Evolutionary conservation across 352 stramenopile species (phyloP).

Genomic region (Pythium phragmitis): DNA sequence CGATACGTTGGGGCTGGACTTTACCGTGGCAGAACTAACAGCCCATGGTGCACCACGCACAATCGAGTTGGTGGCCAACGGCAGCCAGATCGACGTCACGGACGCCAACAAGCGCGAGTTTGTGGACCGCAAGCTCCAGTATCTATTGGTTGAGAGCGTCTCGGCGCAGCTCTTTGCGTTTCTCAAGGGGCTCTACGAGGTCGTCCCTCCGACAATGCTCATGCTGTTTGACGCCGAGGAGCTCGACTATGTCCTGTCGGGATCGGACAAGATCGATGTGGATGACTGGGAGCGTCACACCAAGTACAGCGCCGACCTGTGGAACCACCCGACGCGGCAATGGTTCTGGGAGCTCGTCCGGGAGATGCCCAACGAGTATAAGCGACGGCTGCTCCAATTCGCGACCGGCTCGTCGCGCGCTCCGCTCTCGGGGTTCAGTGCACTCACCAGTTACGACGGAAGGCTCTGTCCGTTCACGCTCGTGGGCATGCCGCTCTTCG

Average conservation of each 20-base stretch:
- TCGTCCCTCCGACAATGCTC: constrained; percentile 93
- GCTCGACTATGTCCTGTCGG: constrained; percentile 96
- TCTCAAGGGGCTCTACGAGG: constrained; percentile 94
- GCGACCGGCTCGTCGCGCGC: constrained; percentile 79
- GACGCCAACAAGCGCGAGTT: constrained; percentile 95
- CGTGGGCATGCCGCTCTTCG: constrained; percentile 38
- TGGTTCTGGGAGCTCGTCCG: constrained; percentile 98
- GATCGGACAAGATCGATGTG: constrained; percentile 94
- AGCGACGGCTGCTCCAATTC: constrained; percentile 73
- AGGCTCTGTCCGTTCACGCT: constrained; percentile 75
- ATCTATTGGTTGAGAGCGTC: constrained; percentile 58
- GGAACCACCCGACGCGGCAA: constrained; percentile 31
- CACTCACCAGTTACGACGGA: constrained; percentile 81
- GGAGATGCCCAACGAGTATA: constrained; percentile 80
- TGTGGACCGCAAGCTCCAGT: constrained; percentile 77
- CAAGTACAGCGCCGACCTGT: constrained; percentile 47
- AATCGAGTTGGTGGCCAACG: constrained; percentile 38
- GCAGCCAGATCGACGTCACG: constrained; percentile 79
- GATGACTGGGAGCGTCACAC: constrained; percentile 95
- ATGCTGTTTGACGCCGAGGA: constrained; percentile 97
- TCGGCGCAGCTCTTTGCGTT: constrained; percentile 53
- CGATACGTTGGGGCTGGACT: constrained; percentile 44
- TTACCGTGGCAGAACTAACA: constrained; percentile 43
- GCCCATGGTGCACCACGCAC: constrained; percentile 27
- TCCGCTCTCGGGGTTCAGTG: constrained; percentile 66